Evolutionary conservation across 352 stramenopile genomes (phyloP).

Genomic region (Globisporangium heterothallicum): DNA sequence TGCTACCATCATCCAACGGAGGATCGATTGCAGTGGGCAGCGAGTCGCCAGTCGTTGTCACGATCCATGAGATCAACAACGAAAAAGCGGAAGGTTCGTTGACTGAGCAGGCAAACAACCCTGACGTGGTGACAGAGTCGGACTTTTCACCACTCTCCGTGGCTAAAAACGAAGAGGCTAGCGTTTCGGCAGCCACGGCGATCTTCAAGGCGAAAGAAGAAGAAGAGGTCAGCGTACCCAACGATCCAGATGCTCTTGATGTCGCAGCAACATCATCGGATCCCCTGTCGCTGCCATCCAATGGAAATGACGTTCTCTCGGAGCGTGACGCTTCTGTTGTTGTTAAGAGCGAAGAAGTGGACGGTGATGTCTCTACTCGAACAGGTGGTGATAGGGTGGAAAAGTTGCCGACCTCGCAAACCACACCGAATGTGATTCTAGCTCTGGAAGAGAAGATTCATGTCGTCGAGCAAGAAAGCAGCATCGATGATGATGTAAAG

Average conservation of each 20-base stretch:
- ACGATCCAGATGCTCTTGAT: too few species aligned
- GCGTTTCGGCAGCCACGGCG: not conserved
- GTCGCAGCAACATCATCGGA: too few species aligned
- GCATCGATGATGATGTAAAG: not conserved
- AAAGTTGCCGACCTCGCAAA: too few species aligned
- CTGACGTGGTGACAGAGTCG: not conserved
- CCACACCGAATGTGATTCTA: too few species aligned
- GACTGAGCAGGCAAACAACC: not conserved
- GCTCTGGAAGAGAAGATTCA: not conserved
- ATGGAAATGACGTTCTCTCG: too few species aligned
- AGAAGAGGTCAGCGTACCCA: too few species aligned
- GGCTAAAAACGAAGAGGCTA: not conserved
- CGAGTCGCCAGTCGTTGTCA: not conserved
- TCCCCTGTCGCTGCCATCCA: too few species aligned
- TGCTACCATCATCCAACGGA: not conserved
- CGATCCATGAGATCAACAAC: too few species aligned
- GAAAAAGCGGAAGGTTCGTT: not conserved
- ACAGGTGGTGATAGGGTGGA: too few species aligned
- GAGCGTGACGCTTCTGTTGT: too few species aligned
- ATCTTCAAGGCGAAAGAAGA: conserved; percentile 10
- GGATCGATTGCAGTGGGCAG: not conserved
- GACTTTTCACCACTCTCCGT: not conserved
- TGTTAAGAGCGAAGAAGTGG: too few species aligned
- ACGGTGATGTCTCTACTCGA: too few species aligned
- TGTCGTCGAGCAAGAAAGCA: not conserved